These are phyloP conservation scores for Rhodamnia argentea DNA, from an alignment of 345 rosid genomes.

Conservation along the genomic window DNA sequence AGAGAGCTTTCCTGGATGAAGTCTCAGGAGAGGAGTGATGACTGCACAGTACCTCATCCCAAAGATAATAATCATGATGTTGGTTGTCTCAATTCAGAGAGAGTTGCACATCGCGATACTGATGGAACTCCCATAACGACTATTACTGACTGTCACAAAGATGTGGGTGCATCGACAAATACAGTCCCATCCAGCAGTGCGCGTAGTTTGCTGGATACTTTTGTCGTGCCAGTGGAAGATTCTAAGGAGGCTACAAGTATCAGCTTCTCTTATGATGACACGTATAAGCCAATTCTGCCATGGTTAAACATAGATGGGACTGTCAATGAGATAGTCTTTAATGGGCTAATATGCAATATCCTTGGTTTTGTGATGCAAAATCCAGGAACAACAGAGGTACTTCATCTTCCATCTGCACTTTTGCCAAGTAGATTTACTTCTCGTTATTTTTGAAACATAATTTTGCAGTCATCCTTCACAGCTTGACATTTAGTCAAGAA, in stretches of 20 bases:
- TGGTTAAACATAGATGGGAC: slow-evolving; percentile 87
- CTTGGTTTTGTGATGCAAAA: slow-evolving; percentile 77
- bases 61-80: slow-evolving; percentile 12
- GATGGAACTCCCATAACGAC: slow-evolving; percentile 41
- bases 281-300: slow-evolving; percentile 44
- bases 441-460: neutral
- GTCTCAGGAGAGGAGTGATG: slow-evolving; percentile 19
- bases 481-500: neutral
- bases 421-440: neutral
- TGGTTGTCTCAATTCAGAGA: slow-evolving; percentile 12
- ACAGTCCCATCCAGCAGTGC: slow-evolving; percentile 13
- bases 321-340: slow-evolving; percentile 40
- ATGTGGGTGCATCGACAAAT: slow-evolving; percentile 5
- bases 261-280: slow-evolving; percentile 13
- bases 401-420: neutral
- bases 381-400: slow-evolving; percentile 77
- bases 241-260: slow-evolving; percentile 3
- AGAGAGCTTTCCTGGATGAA: slow-evolving; percentile 17
- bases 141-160: slow-evolving; percentile 64
- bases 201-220: slow-evolving; percentile 2
- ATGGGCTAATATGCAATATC: slow-evolving; percentile 66
- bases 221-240: neutral
- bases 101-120: slow-evolving; percentile 1
- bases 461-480: neutral
- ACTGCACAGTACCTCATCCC: slow-evolving; percentile 5